Conservation (phyloP, 1,284 basidiomycete species). For the Tilletia caries region DNA sequence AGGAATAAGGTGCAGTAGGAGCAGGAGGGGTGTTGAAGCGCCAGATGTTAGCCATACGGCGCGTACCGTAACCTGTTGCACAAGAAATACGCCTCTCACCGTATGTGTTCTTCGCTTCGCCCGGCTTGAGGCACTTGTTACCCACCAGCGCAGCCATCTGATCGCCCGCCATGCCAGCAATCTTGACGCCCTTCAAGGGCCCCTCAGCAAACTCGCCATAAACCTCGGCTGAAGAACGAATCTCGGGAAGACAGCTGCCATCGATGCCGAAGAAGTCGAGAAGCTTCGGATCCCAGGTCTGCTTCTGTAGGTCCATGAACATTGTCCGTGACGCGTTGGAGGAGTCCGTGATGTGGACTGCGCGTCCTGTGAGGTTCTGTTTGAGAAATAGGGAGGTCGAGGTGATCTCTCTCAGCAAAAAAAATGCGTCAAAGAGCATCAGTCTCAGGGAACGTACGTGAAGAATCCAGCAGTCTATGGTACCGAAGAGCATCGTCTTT, state of each 20-base stretch:
- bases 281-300: conserved; percentile 78
- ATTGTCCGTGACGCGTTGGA: conserved; percentile 96
- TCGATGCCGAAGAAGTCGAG: conserved; percentile 84
- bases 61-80: no score
- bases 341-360: conserved; percentile 87
- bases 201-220: conserved; percentile 74
- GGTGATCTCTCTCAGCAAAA: no score
- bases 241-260: conserved; percentile 72
- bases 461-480: conserved; percentile 91
- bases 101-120: conserved; percentile 55
- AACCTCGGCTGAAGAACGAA: conserved; percentile 86
- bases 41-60: no score
- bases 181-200: conserved; percentile 71
- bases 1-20: not conserved
- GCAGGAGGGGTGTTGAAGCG: not conserved
- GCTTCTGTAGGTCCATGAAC: conserved; percentile 75
- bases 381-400: not conserved
- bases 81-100: conserved; percentile 25
- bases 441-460: conserved; percentile 66
- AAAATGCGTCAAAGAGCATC: not conserved
- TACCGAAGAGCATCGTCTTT: conserved; percentile 84
- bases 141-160: conserved; percentile 95
- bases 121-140: conserved; percentile 65
- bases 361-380: conserved; percentile 80
- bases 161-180: conserved; percentile 89